A percentile compares a stretch with the other conserved stretches of the same genome.
Conservation (phyloP, 2,329 filamentous ascomycete species). For the Amphichorda felina region DNA sequence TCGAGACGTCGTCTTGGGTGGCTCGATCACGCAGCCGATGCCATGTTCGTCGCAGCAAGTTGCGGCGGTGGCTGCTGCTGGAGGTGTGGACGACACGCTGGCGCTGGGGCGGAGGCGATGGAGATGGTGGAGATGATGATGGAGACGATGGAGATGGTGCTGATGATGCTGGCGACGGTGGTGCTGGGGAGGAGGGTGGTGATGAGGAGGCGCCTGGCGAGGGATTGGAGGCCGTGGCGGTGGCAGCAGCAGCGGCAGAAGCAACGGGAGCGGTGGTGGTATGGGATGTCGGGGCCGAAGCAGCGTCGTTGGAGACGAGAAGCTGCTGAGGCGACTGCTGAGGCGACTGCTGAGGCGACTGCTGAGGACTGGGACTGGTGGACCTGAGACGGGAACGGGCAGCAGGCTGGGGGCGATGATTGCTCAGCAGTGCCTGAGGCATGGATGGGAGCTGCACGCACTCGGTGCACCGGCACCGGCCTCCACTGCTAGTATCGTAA, state of each 20-base stretch:
- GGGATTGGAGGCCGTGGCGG: not conserved
- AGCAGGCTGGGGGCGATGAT: too few species aligned
- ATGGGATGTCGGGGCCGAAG: not conserved
- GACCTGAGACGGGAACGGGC: too few species aligned
- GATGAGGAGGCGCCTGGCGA: not conserved
- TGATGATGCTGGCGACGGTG: not conserved
- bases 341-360: too few species aligned
- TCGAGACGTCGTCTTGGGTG: slow-evolving; percentile 2
- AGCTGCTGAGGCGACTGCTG: not conserved
- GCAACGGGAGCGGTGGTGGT: not conserved
- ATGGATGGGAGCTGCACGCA: not conserved
- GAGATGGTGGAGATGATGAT: not conserved
- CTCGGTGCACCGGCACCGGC: too few species aligned
- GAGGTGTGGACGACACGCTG: not conserved
- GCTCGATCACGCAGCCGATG: slow-evolving; percentile 20
- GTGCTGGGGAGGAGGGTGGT: not conserved
- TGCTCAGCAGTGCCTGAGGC: slow-evolving; percentile 4
- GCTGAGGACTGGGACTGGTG: too few species aligned
- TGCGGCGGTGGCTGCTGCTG: slow-evolving; percentile 4
- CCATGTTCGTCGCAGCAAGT: slow-evolving; percentile 21
- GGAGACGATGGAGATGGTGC: not conserved
- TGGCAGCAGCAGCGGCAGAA: not conserved
- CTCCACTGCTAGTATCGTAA: not conserved
- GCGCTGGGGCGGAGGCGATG: not conserved
- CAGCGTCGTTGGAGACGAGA: not conserved